These are phyloP conservation scores for Alternaria tenuissima DNA, from an alignment of 2,329 filamentous ascomycete genomes.

Conservation along the genomic window DNA sequence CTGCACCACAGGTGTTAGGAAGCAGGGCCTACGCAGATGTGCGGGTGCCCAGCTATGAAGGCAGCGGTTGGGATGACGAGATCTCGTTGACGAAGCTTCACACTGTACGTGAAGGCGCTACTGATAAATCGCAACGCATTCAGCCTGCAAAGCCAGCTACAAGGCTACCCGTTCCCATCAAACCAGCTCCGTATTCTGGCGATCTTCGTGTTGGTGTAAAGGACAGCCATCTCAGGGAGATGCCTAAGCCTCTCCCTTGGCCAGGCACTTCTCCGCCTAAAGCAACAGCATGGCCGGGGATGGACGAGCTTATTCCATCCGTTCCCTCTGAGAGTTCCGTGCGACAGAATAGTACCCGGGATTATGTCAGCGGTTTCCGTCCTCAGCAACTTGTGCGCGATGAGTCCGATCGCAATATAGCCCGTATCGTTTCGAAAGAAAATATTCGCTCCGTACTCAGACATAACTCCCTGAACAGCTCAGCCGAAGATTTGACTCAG, in stretches of 20 bases:
- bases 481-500: conserved; percentile 23
- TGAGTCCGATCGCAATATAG: conserved; percentile 15
- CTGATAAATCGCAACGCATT: conserved; percentile 1
- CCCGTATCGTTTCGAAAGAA: conserved; percentile 44
- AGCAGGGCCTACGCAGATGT: conserved; percentile 9
- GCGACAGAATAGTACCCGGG: conserved; percentile 7
- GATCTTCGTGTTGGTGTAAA: conserved; percentile 19
- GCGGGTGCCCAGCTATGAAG: conserved; percentile 37
- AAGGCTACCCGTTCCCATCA: conserved; percentile 30
- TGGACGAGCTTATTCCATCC: conserved; percentile 19
- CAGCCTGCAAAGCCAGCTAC: conserved; percentile 14
- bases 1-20: background rate
- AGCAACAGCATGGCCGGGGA: conserved; percentile 16
- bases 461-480: conserved; percentile 27
- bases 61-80: conserved; percentile 30
- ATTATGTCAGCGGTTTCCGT: background rate
- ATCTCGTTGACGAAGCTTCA: conserved; percentile 30
- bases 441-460: conserved; percentile 43
- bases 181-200: conserved; percentile 22
- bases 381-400: conserved; percentile 8
- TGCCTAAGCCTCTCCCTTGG: conserved; percentile 11
- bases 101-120: conserved; percentile 2
- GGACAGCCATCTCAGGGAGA: conserved; percentile 1
- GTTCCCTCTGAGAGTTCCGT: conserved; percentile 34
- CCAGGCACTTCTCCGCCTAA: conserved; percentile 11